phyloP scores from a whole-genome alignment of 352 stramenopile species.

The Saprolegnia diclina region DNA sequence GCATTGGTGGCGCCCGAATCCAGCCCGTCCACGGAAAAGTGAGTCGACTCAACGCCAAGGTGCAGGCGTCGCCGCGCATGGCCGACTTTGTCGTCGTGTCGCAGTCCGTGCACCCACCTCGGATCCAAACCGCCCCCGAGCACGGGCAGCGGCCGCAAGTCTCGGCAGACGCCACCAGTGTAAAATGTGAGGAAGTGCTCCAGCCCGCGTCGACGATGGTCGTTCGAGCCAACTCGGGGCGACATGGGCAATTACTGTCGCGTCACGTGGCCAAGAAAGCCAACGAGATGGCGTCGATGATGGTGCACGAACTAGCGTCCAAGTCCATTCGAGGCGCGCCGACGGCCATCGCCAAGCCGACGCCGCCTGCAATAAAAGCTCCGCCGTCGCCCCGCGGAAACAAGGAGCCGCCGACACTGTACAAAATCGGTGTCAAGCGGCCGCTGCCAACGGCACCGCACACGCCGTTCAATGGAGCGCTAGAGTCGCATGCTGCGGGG shows the following conservation, averaged over 20 bases:
- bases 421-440: background rate
- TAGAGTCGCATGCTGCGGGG: background rate
- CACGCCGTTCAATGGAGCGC: background rate
- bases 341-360: background rate
- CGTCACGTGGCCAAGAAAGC: constrained; percentile 17
- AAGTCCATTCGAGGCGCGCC: constrained; percentile 10
- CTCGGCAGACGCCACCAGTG: no score
- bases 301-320: constrained; percentile 21
- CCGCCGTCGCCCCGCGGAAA: no score
- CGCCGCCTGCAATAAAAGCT: no score
- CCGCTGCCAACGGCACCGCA: background rate
- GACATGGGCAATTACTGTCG: background rate
- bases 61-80: background rate
- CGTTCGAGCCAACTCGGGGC: no score
- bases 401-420: background rate
- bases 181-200: background rate
- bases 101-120: background rate
- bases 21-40: background rate
- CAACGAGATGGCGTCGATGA: background rate
- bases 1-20: constrained; percentile 8
- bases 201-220: background rate
- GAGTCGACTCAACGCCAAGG: background rate
- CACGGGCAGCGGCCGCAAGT: background rate
- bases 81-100: background rate
- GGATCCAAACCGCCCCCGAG: background rate